phyloP scores from a whole-genome alignment of 1,139 yeast species.

The Pichia sp. region DNA sequence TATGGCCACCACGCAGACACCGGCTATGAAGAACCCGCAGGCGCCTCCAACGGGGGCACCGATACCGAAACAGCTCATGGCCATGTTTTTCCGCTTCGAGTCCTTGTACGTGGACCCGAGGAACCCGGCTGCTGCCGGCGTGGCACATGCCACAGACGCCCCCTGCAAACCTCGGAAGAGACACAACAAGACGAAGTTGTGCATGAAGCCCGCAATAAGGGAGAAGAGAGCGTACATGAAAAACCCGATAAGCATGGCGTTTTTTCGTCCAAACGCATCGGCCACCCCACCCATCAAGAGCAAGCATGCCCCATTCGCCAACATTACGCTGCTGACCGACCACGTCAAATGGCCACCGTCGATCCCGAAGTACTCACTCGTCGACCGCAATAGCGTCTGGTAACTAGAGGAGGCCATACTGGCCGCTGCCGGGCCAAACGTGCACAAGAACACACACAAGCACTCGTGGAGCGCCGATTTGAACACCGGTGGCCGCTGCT shows the following conservation, averaged over 20 bases:
- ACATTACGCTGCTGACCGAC: constrained; percentile 38
- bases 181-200: constrained; percentile 34
- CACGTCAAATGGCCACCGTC: constrained; percentile 40
- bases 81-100: constrained; percentile 39
- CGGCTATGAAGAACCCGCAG: constrained; percentile 39
- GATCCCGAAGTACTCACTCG: constrained; percentile 34
- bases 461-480: constrained; percentile 28
- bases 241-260: constrained; percentile 35
- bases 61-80: constrained; percentile 40
- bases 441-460: constrained; percentile 31
- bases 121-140: constrained; percentile 44
- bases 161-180: constrained; percentile 42
- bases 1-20: constrained; percentile 37
- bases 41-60: constrained; percentile 47
- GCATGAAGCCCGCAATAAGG: constrained; percentile 39
- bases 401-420: constrained; percentile 35
- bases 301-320: constrained; percentile 41
- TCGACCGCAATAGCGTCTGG: constrained; percentile 34
- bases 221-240: constrained; percentile 34
- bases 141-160: constrained; percentile 37
- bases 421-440: constrained; percentile 40
- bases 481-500: constrained; percentile 33
- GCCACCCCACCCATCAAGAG: constrained; percentile 41
- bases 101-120: constrained; percentile 38
- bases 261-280: constrained; percentile 41